phyloP scores from a whole-genome alignment of 306 rosid species.

The Rosa chinensis region DNA sequence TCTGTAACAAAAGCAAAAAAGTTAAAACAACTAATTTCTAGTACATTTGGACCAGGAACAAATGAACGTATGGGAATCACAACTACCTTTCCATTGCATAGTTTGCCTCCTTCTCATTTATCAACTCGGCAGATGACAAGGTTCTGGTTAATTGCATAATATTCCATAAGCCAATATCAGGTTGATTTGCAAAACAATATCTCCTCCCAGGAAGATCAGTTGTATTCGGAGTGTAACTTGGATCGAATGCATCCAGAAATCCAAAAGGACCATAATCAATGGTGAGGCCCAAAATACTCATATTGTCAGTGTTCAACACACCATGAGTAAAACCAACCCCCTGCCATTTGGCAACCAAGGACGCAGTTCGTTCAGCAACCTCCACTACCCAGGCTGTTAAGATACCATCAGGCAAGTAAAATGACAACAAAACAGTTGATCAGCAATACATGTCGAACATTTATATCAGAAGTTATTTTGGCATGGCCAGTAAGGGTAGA shows the following conservation, averaged over 20 bases:
- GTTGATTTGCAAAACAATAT: conserved; percentile 98
- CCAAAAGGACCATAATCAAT: conserved; percentile 99
- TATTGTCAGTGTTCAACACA: conserved; percentile 96
- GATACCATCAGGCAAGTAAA: conserved; percentile 25
- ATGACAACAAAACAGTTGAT: conserved; percentile 12
- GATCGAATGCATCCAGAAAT: conserved; percentile 99
- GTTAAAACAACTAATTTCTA: conserved; percentile 16
- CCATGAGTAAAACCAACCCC: conserved; percentile 99
- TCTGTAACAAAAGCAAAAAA: conserved; percentile 44
- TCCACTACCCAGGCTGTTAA: conserved; percentile 89
- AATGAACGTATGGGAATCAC: conserved; percentile 14
- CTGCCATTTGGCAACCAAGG: conserved; percentile 93
- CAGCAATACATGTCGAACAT: neutral
- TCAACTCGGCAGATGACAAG: conserved; percentile 67
- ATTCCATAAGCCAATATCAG: conserved; percentile 97
- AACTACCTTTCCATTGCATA: conserved; percentile 95
- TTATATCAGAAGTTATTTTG: neutral
- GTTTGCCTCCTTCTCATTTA: conserved; percentile 86
- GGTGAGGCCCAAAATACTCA: conserved; percentile 98
- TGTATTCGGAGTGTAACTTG: conserved; percentile 89
- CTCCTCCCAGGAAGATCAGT: conserved; percentile 99
- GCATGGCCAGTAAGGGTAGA: neutral
- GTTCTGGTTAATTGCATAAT: conserved; percentile 75
- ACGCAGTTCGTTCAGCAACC: conserved; percentile 92
- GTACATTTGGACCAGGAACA: conserved; percentile 1